phyloP scores from a whole-genome alignment of 177 flowering plant species.

The Vitis hybrid region DNA sequence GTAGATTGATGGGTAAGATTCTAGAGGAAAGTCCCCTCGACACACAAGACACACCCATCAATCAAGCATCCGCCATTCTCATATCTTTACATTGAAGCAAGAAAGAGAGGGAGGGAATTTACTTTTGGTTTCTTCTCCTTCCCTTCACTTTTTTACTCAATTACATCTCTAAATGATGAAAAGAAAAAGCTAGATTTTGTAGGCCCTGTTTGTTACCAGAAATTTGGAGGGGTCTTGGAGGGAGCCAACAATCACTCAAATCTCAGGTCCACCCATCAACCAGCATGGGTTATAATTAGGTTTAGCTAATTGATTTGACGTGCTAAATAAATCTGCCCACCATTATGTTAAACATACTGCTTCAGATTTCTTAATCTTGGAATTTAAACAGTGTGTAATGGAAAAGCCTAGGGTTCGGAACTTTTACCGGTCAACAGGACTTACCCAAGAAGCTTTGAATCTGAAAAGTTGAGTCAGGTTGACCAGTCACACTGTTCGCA shows the following conservation, averaged over 20 bases:
- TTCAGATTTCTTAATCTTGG: too few relatives aligned
- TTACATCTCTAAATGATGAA: slow-evolving; percentile 8
- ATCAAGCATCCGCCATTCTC: slow-evolving; percentile 7
- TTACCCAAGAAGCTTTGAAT: too few relatives aligned
- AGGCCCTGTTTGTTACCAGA: slow-evolving; percentile 22
- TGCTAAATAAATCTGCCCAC: too few relatives aligned
- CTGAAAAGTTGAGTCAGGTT: too few relatives aligned
- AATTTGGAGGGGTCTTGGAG: slow-evolving; percentile 1
- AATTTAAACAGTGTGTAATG: too few relatives aligned
- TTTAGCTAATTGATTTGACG: neutral
- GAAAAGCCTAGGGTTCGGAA: too few relatives aligned
- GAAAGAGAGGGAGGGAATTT: slow-evolving; percentile 5
- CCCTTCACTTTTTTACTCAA: slow-evolving; percentile 8
- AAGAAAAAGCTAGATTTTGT: slow-evolving; percentile 27
- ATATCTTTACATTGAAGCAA: slow-evolving; percentile 21
- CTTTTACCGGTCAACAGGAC: too few relatives aligned
- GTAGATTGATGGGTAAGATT: slow-evolving; percentile 7
- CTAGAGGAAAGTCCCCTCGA: slow-evolving; percentile 3
- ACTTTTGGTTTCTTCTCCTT: neutral
- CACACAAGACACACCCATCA: slow-evolving; percentile 2
- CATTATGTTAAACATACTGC: too few relatives aligned
- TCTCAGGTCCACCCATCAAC: neutral
- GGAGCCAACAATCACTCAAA: neutral
- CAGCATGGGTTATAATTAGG: neutral
- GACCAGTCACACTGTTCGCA: too few relatives aligned